These are phyloP conservation scores for Bassia scoparia DNA, from an alignment of 148 eudicot genomes.

Conservation along the genomic window DNA sequence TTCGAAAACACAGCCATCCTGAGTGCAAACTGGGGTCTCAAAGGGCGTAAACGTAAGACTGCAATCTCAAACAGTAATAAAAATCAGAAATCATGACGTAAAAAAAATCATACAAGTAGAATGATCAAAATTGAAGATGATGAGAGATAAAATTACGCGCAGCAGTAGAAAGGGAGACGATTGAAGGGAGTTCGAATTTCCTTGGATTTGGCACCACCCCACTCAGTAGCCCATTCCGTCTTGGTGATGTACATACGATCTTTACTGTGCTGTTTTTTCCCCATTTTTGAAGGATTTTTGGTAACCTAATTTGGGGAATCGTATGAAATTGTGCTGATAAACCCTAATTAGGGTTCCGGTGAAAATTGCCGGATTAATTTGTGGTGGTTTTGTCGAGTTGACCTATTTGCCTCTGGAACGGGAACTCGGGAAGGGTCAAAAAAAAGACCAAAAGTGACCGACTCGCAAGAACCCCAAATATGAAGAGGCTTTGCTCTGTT, in stretches of 20 bases:
- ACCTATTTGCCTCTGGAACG: no score
- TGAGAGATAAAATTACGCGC: constrained; percentile 52
- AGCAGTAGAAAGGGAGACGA: constrained; percentile 95
- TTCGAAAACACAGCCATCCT: constrained; percentile 85
- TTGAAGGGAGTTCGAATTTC: constrained; percentile 68
- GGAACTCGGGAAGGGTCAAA: no score
- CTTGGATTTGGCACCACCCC: constrained; percentile 96
- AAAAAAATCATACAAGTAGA: not conserved
- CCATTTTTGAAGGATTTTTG: constrained; percentile 40
- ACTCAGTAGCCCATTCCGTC: constrained; percentile 99
- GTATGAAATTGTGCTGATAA: not conserved
- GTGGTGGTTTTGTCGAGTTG: no score
- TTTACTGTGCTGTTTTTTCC: constrained; percentile 98
- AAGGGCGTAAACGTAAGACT: constrained; percentile 94
- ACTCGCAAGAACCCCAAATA: no score
- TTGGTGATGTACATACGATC: constrained; percentile 90
- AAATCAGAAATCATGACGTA: not conserved
- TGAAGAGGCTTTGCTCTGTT: no score
- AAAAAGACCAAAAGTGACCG: no score
- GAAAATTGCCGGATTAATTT: constrained; percentile 4
- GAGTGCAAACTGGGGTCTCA: constrained; percentile 73
- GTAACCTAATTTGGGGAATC: not conserved
- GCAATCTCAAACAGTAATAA: constrained; percentile 13
- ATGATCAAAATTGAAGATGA: not conserved
- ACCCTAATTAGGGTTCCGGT: constrained; percentile 22